These are phyloP conservation scores for Claviceps arundinis DNA, from an alignment of 2,329 filamentous ascomycete genomes.

Conservation along the genomic window DNA sequence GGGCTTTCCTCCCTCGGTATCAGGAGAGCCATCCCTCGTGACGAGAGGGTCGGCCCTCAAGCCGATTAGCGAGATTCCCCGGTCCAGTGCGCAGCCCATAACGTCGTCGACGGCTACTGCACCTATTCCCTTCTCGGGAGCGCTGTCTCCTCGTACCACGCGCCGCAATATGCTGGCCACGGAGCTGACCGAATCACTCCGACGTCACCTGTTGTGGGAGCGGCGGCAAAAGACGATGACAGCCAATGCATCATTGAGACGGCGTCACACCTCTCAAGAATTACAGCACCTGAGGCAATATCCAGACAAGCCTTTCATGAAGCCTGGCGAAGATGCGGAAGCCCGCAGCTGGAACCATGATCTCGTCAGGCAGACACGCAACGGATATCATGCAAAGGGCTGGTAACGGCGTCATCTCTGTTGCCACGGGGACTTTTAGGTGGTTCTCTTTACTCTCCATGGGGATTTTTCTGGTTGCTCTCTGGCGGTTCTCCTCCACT, in stretches of 20 bases:
- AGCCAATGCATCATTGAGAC: constrained; percentile 76
- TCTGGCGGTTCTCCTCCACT: not conserved
- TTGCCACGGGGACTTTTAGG: not conserved
- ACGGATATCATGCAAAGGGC: constrained; percentile 31
- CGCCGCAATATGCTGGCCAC: constrained; percentile 91
- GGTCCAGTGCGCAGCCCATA: constrained; percentile 64
- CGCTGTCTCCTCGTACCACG: constrained; percentile 81
- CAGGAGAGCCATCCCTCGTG: constrained; percentile 47
- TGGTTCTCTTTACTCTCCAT: no score
- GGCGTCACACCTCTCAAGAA: constrained; percentile 81
- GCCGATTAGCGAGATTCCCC: constrained; percentile 48
- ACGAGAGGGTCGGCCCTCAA: constrained; percentile 47
- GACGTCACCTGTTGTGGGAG: constrained; percentile 87
- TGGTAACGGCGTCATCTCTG: constrained; percentile 18
- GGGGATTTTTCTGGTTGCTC: no score
- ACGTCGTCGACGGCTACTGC: constrained; percentile 54
- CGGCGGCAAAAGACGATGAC: constrained; percentile 87
- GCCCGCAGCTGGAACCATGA: constrained; percentile 75
- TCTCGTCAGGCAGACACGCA: constrained; percentile 62
- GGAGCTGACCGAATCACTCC: constrained; percentile 84
- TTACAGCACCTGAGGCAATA: constrained; percentile 78
- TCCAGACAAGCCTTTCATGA: constrained; percentile 51
- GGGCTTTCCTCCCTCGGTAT: constrained; percentile 41
- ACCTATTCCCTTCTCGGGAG: constrained; percentile 52
- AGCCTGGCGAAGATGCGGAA: constrained; percentile 47